Evolutionary conservation across 345 rosid genomes (phyloP).

Genomic region (Hibiscus tridactylites): DNA sequence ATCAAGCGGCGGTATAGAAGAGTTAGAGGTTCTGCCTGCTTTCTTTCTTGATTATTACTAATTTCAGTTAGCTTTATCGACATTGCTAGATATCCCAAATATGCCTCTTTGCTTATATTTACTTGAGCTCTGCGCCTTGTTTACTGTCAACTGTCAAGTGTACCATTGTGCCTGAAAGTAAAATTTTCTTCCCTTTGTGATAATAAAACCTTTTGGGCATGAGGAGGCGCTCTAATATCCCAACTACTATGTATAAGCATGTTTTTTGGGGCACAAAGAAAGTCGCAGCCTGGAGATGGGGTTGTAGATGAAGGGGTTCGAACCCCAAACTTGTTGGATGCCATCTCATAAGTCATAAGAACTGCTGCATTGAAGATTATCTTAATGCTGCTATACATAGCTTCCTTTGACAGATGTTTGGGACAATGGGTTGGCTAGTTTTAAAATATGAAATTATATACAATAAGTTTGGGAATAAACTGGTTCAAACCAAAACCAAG

Average conservation of each 20-base stretch:
- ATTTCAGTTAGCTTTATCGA: neutral
- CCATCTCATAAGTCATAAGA: neutral
- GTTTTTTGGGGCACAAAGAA: neutral
- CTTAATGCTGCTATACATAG: neutral
- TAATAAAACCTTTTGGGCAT: neutral
- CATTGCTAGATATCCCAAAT: neutral
- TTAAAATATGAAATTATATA: neutral
- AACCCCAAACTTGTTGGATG: neutral
- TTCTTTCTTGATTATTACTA: neutral
- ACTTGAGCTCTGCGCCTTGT: neutral
- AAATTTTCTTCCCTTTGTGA: neutral
- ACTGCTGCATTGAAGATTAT: neutral
- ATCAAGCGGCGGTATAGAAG: conserved; percentile 44
- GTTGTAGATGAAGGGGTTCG: neutral
- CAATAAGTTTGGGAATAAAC: too few species aligned
- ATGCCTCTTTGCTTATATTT: neutral
- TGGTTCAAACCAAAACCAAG: neutral
- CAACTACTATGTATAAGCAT: neutral
- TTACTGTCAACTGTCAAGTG: neutral
- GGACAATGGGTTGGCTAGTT: neutral
- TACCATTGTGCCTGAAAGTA: neutral
- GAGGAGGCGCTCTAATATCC: neutral
- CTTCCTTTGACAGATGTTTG: neutral
- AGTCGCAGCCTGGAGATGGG: neutral
- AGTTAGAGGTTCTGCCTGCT: conserved; percentile 71